Base-by-base conservation (phyloP, 2,329 filamentous ascomycete species). In the Arthrobotrys entomopaga region DNA sequence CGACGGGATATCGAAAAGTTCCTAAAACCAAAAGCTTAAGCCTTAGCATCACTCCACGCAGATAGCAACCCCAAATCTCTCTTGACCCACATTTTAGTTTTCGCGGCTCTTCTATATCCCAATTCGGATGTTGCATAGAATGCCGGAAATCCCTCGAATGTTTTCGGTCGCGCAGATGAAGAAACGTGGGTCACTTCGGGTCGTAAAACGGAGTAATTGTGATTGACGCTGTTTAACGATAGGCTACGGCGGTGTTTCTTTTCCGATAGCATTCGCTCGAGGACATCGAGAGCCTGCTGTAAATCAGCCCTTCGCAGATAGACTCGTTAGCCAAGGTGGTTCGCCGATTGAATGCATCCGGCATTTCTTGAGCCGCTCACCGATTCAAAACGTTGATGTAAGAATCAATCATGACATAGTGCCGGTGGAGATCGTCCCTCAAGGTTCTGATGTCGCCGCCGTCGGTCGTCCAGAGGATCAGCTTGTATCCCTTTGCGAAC, bases 401-500 rank as follows among this genome's bases (percentile, higher is more conserved):
- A 10, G 63, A 29, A 20, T 74, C 70, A 34, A 74, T 74, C 16
- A 74, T 74, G 6, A 64, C 52, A 49, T 67, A 74, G 22, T 74
- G 70, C 8, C 65, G 57, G 38, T 74, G 70, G n/a, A 74, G 46
- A 24, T 74, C 70, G 13, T 74, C 70, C 15, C 57, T 61, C 22
- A 74, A 19, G 13, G 63, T 58, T 22, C 64, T 50, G 20, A 74
- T 74, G 26, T 74, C 70, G 8, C 70, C 70, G 3, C 70, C 70
- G 19, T 74, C 70, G 19, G 70, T 67, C 4, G 70, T 74, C 70
- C 70, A 74, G 29, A 67, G 43, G 11, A 74, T 74, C 13, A 74
- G 24, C 19, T 74, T 74, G 52, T 74, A 74, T 10, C 70, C 70
- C 19, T 74, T 74, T 15, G 70, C 63, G n/a, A 74, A 74, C 70